These are phyloP conservation scores for Centaurea solstitialis DNA, from an alignment of 129 eudicot species.

Conservation along the genomic window DNA sequence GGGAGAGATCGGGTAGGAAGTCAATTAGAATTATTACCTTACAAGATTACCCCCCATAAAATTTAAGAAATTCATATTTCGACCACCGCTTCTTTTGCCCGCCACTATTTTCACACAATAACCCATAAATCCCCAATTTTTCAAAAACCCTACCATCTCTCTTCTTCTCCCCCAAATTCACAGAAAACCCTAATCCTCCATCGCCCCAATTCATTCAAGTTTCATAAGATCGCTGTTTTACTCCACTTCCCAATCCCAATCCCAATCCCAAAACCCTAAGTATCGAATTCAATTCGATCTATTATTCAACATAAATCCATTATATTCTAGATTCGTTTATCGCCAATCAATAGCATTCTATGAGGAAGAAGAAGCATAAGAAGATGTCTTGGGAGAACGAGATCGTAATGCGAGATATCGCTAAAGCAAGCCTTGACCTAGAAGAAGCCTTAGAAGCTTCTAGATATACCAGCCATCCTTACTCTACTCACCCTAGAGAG, in stretches of 20 bases:
- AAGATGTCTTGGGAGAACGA: constrained; percentile 69
- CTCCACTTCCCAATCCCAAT: too few species aligned
- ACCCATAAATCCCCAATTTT: constrained; percentile 17
- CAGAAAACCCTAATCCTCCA: constrained; percentile 21
- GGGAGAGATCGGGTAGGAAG: too few species aligned
- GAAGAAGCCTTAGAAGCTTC: constrained; percentile 97
- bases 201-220: neutral
- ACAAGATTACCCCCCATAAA: neutral
- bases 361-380: neutral
- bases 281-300: constrained; percentile 1
- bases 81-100: constrained; percentile 37
- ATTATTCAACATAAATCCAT: constrained; percentile 6
- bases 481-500: constrained; percentile 92
- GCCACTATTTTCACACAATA: constrained; percentile 33
- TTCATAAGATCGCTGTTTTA: constrained; percentile 3
- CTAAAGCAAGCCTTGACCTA: constrained; percentile 81
- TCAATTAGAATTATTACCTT: too few species aligned
- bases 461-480: constrained; percentile 89
- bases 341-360: constrained; percentile 12
- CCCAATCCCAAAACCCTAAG: too few species aligned
- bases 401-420: constrained; percentile 68
- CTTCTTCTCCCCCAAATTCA: neutral
- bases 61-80: neutral
- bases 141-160: constrained; percentile 26
- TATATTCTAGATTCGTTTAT: neutral